phyloP scores from a whole-genome alignment of 176 grass and related monocot species.

The Chloris gayana region DNA sequence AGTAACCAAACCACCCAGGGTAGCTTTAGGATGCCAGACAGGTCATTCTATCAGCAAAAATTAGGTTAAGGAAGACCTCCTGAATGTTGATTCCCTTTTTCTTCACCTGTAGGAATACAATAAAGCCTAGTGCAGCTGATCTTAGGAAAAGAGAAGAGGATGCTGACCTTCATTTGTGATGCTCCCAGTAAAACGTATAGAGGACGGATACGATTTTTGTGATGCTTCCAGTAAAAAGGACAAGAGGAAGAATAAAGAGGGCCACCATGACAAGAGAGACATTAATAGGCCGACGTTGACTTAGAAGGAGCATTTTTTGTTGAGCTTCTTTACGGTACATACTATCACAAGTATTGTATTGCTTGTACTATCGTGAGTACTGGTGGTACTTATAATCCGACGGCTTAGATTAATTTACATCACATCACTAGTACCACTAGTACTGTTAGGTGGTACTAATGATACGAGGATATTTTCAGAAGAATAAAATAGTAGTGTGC shows the following conservation, averaged over 20 bases:
- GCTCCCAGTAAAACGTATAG: constrained; percentile 64
- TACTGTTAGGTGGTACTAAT: no score
- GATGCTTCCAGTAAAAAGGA: constrained; percentile 70
- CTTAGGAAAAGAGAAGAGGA: constrained; percentile 82
- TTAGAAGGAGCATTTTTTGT: constrained; percentile 81
- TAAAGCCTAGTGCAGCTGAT: constrained; percentile 52
- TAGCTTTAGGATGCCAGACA: no score
- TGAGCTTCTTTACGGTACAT: no score
- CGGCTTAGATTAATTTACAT: no score
- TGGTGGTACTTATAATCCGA: no score
- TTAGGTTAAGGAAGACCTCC: background rate
- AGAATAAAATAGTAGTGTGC: no score
- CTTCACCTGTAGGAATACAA: constrained; percentile 46
- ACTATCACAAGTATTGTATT: no score
- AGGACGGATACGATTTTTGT: constrained; percentile 95
- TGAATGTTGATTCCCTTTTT: constrained; percentile 26
- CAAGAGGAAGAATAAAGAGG: constrained; percentile 62
- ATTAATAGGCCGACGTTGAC: constrained; percentile 55
- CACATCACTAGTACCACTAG: no score
- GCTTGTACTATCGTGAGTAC: no score
- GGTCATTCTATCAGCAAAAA: no score
- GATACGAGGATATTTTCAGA: no score
- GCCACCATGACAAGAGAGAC: constrained; percentile 48
- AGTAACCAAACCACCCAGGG: no score
- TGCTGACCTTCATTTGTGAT: constrained; percentile 76